Percentiles rank a stretch among this genome's conserved stretches.
phyloP scores from a whole-genome alignment of 305 asterid genomes.

The Andrographis paniculata region DNA sequence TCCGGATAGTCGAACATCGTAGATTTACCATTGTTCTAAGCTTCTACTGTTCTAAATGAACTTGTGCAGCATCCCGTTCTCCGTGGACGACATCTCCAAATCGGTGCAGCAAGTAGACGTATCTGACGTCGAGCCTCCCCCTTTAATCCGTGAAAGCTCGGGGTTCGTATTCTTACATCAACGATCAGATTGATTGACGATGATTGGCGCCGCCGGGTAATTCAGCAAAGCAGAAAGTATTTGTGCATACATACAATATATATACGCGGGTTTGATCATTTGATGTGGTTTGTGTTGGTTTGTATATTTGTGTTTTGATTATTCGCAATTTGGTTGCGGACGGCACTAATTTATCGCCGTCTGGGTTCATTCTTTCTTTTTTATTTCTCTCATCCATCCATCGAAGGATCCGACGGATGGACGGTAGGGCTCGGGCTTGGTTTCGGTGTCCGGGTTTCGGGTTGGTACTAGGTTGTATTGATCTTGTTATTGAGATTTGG shows the following conservation, averaged over 20 bases:
- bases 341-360: background rate
- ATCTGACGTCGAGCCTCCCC: constrained; percentile 85
- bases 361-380: background rate
- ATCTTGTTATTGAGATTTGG: too few species aligned
- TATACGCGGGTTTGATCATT: background rate
- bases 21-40: too few species aligned
- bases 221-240: background rate
- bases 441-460: too few species aligned
- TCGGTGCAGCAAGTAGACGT: constrained; percentile 78
- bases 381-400: too few species aligned
- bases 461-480: too few species aligned
- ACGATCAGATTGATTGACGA: constrained; percentile 47
- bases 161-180: constrained; percentile 86
- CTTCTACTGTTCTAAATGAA: constrained; percentile 74
- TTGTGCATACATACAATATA: background rate
- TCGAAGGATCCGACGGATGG: too few species aligned
- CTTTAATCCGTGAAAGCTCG: constrained; percentile 87
- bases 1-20: too few species aligned
- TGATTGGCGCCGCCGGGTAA: background rate
- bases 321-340: too few species aligned
- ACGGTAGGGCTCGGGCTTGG: too few species aligned
- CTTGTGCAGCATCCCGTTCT: constrained; percentile 85
- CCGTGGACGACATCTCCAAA: constrained; percentile 93
- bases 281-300: background rate
- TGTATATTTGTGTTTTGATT: background rate